Evolutionary conservation across 345 rosid species (phyloP), one percentile per base, ranked within the genome.

Genomic region (Populus nigra): DNA sequence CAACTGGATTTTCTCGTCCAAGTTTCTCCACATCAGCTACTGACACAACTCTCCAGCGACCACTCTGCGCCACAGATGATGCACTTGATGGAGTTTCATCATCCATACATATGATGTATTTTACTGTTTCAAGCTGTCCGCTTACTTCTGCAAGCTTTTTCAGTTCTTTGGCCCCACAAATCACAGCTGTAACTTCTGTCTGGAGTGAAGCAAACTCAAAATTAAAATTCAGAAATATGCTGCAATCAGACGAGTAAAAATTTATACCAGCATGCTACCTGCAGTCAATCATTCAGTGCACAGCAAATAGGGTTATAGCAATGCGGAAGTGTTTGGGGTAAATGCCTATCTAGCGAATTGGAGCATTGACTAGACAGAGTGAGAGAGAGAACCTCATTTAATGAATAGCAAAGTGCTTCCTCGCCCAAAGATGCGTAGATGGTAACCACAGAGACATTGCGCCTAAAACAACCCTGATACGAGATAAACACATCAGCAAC

Each of bases 131-230:
- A 81, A 96, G 98, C 84, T 94, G 99, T 78, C 92, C 97, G 69
- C 89, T 78, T 79, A 94, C 88, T 62, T 91, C 96, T 71, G 84
- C 82, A 65, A 96, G 92, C 80, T 94, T 96, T 82, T 90, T 88
- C 79, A 94, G 87, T 83, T 96, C 98, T 89, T 89, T 94, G 86
- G 74, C 82, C 79, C 95, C 98, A 81, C 97, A 92, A 73, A 94
- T 91, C 71, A 96, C 96, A 20, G 98, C 94, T 38, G 97, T 92
- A 75, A 88, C 98, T 87, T 91, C 97, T 29, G 99, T 96, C 99
- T 96, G 86, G 43, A 77, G 55, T 72, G 73, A 41, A 78, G 82
- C 79, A 71, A 43, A 77, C 5, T 49, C 20, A 43, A n/a, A 68
- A 50, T 59, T 33, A 33, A 25, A 73, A 59, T 17, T 16, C 41